These are phyloP conservation scores for Aspergillus sclerotialis DNA, from an alignment of 2,329 filamentous ascomycete genomes.

Conservation along the genomic window DNA sequence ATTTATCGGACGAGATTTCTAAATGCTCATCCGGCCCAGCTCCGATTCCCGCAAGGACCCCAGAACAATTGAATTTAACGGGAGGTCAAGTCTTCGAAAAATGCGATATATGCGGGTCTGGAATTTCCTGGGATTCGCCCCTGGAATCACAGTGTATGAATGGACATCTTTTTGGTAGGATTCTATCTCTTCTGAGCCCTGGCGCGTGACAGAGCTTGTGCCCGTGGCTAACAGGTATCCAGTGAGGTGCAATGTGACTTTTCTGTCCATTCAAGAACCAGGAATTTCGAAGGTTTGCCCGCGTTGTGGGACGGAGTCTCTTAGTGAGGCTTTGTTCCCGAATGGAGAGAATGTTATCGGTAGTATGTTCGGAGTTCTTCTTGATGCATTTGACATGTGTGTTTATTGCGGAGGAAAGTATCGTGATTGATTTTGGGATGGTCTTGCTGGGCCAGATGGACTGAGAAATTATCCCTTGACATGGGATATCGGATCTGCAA, in stretches of 20 bases:
- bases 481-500: not conserved
- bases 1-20: conserved; percentile 26
- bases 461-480: too few species aligned
- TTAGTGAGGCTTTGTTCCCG: too few species aligned
- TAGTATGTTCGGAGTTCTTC: conserved; percentile 16
- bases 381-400: conserved; percentile 29
- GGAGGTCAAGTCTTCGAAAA: conserved; percentile 33
- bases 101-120: conserved; percentile 47
- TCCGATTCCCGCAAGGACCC: conserved; percentile 17
- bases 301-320: conserved; percentile 43
- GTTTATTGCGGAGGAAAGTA: conserved; percentile 31
- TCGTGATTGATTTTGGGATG: conserved; percentile 13
- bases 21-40: conserved; percentile 13
- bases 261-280: conserved; percentile 49
- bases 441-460: too few species aligned
- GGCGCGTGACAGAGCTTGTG: too few species aligned
- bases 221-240: too few species aligned
- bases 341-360: conserved; percentile 21
- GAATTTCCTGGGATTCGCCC: conserved; percentile 43
- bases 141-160: conserved; percentile 41
- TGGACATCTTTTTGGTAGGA: conserved; percentile 47
- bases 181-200: too few species aligned
- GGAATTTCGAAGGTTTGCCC: conserved; percentile 48
- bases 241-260: conserved; percentile 50
- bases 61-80: conserved; percentile 13